Evolutionary conservation across 2,329 filamentous ascomycete species (phyloP).

Genomic region (Fusarium tricinctum): DNA sequence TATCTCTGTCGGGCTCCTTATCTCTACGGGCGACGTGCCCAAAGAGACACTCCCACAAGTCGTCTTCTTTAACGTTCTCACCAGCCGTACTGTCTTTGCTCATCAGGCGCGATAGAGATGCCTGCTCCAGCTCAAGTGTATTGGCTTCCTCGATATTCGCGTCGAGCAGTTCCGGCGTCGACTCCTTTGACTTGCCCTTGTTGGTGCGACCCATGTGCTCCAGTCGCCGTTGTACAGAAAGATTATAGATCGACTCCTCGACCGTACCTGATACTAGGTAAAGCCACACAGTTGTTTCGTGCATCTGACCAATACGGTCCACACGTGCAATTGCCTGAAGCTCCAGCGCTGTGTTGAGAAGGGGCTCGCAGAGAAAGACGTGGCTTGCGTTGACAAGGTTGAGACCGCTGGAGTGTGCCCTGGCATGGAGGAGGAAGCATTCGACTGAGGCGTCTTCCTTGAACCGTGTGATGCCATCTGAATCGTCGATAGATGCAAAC

Average conservation of each 20-base stretch:
- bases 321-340: slow-evolving; percentile 95
- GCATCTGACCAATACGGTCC: slow-evolving; percentile 91
- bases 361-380: slow-evolving; percentile 93
- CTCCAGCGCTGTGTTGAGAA: slow-evolving; percentile 94
- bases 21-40: slow-evolving; percentile 63
- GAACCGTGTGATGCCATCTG: slow-evolving; percentile 80
- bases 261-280: slow-evolving; percentile 93
- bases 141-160: slow-evolving; percentile 84
- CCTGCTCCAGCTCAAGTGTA: slow-evolving; percentile 83
- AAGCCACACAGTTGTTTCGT: slow-evolving; percentile 93
- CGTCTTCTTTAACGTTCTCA: slow-evolving; percentile 82
- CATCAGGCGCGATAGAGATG: slow-evolving; percentile 77
- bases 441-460: slow-evolving; percentile 80
- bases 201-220: slow-evolving; percentile 74
- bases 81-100: slow-evolving; percentile 78
- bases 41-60: slow-evolving; percentile 93
- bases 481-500: slow-evolving; percentile 76
- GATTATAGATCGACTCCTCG: slow-evolving; percentile 90
- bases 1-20: slow-evolving; percentile 45
- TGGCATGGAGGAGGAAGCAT: slow-evolving; percentile 90
- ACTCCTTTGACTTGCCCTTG: slow-evolving; percentile 59
- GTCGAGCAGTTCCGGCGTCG: slow-evolving; percentile 66
- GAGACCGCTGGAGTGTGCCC: slow-evolving; percentile 87
- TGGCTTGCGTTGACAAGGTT: slow-evolving; percentile 95
- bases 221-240: slow-evolving; percentile 83